phyloP scores from a whole-genome alignment of 305 asterid species.

The Solanum hybrid region DNA sequence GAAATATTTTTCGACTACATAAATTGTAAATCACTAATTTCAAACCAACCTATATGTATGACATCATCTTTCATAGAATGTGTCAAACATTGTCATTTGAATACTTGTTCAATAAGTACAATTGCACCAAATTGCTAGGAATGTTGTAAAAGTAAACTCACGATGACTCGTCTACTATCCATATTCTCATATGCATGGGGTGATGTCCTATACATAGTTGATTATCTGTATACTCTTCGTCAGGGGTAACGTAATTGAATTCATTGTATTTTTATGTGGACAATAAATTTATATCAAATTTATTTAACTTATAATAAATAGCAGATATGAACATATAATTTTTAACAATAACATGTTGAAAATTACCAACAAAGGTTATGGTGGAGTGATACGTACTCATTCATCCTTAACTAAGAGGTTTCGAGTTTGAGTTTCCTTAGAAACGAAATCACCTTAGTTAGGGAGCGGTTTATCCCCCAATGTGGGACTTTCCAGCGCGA shows the following conservation, averaged over 20 bases:
- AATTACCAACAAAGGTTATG: background rate
- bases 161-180: background rate
- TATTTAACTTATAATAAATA: background rate
- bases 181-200: background rate
- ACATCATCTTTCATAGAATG: background rate
- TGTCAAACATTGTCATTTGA: background rate
- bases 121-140: background rate
- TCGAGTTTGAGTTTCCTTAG: background rate
- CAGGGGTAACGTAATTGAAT: background rate
- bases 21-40: background rate
- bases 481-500: background rate
- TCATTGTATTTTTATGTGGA: background rate
- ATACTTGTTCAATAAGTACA: background rate
- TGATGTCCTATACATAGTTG: background rate
- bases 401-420: background rate
- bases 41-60: background rate
- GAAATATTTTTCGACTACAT: background rate
- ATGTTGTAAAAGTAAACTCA: background rate
- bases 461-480: background rate
- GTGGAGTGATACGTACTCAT: background rate
- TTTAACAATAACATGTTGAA: background rate
- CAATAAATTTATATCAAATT: background rate
- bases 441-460: background rate
- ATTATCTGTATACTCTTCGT: background rate
- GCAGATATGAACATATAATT: background rate